Conservation (phyloP, 495 filamentous ascomycete species). For the Achaetomiella virescens region DNA sequence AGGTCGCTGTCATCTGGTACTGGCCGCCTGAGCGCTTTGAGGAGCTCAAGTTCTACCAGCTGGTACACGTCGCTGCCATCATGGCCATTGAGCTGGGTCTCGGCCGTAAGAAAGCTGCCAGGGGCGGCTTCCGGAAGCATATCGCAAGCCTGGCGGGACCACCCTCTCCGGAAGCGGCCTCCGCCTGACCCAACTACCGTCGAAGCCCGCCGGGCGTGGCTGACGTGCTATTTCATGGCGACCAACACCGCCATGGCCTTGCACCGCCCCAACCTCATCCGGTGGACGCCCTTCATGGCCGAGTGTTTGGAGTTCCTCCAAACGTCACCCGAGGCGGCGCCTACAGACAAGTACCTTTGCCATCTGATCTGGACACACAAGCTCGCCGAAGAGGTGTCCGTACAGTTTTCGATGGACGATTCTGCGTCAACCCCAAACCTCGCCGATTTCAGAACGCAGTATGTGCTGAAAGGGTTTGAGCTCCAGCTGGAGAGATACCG, state of each 20-base stretch:
- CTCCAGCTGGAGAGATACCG: slow-evolving; percentile 67
- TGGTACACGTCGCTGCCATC: slow-evolving; percentile 74
- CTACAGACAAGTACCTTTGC: slow-evolving; percentile 65
- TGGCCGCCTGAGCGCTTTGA: slow-evolving; percentile 75
- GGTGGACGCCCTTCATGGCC: slow-evolving; percentile 78
- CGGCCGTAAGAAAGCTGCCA: slow-evolving; percentile 45
- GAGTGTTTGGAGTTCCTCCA: slow-evolving; percentile 75
- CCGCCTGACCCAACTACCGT: slow-evolving; percentile 56
- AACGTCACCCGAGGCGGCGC: slow-evolving; percentile 60
- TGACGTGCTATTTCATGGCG: slow-evolving; percentile 74
- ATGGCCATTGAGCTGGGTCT: slow-evolving; percentile 88
- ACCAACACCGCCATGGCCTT: slow-evolving; percentile 69
- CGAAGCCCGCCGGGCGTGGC: slow-evolving; percentile 72
- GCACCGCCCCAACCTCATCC: slow-evolving; percentile 72
- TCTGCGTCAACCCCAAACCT: slow-evolving; percentile 57
- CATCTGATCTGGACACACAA: slow-evolving; percentile 72
- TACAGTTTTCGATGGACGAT: slow-evolving; percentile 73
- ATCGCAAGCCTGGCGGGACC: slow-evolving; percentile 41
- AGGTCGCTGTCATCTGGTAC: slow-evolving; percentile 72
- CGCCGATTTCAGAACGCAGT: slow-evolving; percentile 65
- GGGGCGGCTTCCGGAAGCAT: slow-evolving; percentile 32
- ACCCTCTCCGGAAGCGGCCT: slow-evolving; percentile 42
- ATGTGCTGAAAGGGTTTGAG: slow-evolving; percentile 69
- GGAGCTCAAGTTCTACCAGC: slow-evolving; percentile 86
- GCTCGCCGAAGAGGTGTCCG: slow-evolving; percentile 74